phyloP scores from a whole-genome alignment of 2,329 filamentous ascomycete genomes.

The Neonectria neomacrospora region DNA sequence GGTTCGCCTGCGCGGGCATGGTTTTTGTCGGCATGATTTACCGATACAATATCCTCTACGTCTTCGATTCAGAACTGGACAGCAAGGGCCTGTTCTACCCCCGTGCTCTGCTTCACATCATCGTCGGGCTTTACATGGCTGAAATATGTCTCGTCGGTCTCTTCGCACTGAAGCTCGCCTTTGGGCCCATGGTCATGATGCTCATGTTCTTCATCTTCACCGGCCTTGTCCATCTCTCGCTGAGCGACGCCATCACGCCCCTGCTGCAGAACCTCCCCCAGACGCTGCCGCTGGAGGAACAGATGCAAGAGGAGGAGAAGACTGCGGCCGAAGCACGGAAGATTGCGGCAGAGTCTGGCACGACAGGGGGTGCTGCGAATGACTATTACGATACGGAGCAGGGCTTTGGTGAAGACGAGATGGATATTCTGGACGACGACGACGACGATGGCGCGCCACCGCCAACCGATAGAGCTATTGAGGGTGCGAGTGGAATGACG shows the following conservation, averaged over 20 bases:
- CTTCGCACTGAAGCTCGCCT: constrained; percentile 75
- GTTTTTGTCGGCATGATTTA: constrained; percentile 87
- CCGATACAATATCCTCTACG: constrained; percentile 90
- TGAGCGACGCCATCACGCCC: constrained; percentile 79
- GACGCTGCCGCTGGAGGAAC: constrained; percentile 69
- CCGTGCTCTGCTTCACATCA: constrained; percentile 86
- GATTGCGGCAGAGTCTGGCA: constrained; percentile 39
- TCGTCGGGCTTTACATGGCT: constrained; percentile 84
- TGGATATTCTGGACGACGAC: constrained; percentile 43
- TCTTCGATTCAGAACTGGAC: constrained; percentile 83
- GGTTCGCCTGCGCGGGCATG: constrained; percentile 83
- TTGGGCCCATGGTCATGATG: constrained; percentile 80
- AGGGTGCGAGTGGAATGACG: constrained; percentile 52
- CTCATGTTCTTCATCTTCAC: constrained; percentile 80
- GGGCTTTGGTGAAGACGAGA: constrained; percentile 50
- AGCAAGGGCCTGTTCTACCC: constrained; percentile 90
- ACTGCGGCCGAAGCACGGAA: constrained; percentile 55
- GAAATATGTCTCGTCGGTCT: constrained; percentile 87
- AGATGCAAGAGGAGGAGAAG: constrained; percentile 57
- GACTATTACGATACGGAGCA: constrained; percentile 51
- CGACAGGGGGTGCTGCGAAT: constrained; percentile 42
- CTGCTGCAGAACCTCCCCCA: constrained; percentile 83
- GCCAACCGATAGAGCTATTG: constrained; percentile 49
- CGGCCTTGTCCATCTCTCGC: constrained; percentile 77
- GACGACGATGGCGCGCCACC: constrained; percentile 39